These are phyloP conservation scores for Podila verticillata DNA, from an alignment of 192 early-diverging fungal genomes.

Conservation along the genomic window DNA sequence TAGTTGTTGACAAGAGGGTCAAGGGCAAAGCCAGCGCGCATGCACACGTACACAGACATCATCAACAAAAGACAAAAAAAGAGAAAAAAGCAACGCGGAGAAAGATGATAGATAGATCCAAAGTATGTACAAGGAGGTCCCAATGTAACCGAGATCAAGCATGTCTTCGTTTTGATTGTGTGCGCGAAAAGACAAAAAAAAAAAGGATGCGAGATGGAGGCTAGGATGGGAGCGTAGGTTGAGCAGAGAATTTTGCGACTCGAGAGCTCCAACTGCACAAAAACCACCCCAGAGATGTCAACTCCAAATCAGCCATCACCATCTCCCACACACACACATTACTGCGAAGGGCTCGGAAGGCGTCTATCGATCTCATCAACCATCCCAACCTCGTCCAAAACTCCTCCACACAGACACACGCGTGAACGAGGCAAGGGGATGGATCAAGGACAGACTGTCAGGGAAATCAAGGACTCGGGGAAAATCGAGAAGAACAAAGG, in stretches of 20 bases:
- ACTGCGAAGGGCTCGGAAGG: no score
- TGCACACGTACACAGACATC: not conserved
- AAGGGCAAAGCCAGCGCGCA: not conserved
- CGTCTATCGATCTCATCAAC: no score
- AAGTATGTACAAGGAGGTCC: no score
- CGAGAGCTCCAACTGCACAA: not conserved
- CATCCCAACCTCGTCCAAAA: not conserved
- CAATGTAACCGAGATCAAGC: no score
- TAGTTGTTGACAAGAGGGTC: not conserved
- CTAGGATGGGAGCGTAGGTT: not conserved
- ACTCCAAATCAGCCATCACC: slow-evolving; percentile 20
- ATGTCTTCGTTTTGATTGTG: no score
- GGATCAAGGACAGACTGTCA: not conserved
- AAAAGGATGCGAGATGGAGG: slow-evolving; percentile 1
- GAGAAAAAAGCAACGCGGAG: not conserved
- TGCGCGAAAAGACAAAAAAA: not conserved
- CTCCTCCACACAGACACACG: not conserved
- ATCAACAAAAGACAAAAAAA: not conserved
- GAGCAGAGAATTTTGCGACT: not conserved
- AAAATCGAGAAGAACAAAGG: not conserved
- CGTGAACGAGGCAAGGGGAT: not conserved
- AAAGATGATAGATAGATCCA: no score
- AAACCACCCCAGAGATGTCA: not conserved
- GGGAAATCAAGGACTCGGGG: slow-evolving; percentile 4
- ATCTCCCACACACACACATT: slow-evolving; percentile 10